Evolutionary conservation across 805 yeast species (phyloP), one percentile per base, ranked within the genome.

Genomic region (Pichia californica): DNA sequence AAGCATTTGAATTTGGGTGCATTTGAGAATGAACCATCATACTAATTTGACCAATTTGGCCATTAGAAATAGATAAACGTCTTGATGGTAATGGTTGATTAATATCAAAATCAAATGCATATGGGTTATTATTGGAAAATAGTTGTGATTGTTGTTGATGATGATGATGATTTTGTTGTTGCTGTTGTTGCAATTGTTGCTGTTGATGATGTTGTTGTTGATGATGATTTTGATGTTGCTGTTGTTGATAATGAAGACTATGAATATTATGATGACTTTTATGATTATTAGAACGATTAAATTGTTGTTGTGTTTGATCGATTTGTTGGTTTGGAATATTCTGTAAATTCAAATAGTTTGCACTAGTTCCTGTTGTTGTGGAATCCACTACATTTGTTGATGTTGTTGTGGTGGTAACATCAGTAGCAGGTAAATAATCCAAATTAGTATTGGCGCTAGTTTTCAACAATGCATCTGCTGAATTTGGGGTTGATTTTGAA

Each of bases 41-140:
- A 41, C 60, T 55, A 29, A 84, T 74, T 56, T 84, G 94, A 38
- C 88, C 85, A 51, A 84, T 84, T 56, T 84, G 94, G 55, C 94
- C 94, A 62, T 84, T 84, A 10, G 91, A 82, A 41, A 84, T 84
- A 35, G 93, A 83, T 3, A 84, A 79, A 57, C 94, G 72, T 58
- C 93, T 69, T 56, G 82, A 67, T 29, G 60, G 51, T 13, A 59
- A 19, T 0, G 38, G 53, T 16, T 39, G 42, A 18, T 38, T 28
- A 15, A 34, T 14, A 38, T 38, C 38, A 19, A 32, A 31, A 11
- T 29, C 32, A n/a, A 34, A 26, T 13, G 23, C n/a, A 11, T 11
- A n/a, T 7, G 28, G 20, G 30, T 21, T 20, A 21, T 20, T 18
- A 31, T 31, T 31, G 14, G 18, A 18, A 13, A 19, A 8, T 31